These are phyloP conservation scores for Solanum piurae DNA, from an alignment of 257 asterid genomes.

Conservation along the genomic window DNA sequence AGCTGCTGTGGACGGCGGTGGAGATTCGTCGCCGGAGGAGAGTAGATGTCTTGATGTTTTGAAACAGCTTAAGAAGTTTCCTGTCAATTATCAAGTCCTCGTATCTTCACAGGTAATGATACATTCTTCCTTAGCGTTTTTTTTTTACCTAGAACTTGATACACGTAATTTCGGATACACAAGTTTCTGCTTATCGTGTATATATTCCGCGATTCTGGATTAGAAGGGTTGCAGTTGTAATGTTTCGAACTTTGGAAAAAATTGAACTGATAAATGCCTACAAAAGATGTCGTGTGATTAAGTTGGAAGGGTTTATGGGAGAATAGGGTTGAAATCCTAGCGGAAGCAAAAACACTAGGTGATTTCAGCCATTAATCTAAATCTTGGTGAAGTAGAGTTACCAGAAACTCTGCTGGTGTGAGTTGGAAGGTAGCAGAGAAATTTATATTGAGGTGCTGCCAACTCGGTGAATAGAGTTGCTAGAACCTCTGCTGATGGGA, in stretches of 20 bases:
- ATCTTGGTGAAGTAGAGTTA: neutral
- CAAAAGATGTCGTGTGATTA: neutral
- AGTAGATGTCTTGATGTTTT: slow-evolving; percentile 55
- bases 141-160: neutral
- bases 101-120: slow-evolving; percentile 75
- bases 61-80: slow-evolving; percentile 59
- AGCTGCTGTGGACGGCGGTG: slow-evolving; percentile 16
- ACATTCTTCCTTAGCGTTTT: neutral
- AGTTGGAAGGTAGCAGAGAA: neutral
- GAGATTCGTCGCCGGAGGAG: slow-evolving; percentile 24
- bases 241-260: neutral
- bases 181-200: neutral
- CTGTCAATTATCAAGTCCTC: slow-evolving; percentile 77
- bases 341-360: neutral
- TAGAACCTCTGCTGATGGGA: neutral
- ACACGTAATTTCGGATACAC: neutral
- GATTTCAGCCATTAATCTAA: neutral
- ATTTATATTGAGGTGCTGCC: neutral
- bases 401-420: neutral
- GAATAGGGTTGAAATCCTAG: neutral
- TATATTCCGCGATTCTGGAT: neutral
- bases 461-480: neutral
- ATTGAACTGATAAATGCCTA: neutral
- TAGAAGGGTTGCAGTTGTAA: neutral
- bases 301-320: neutral